Conservation (phyloP, 2,329 filamentous ascomycete species). For the Verticillium nubilum region DNA sequence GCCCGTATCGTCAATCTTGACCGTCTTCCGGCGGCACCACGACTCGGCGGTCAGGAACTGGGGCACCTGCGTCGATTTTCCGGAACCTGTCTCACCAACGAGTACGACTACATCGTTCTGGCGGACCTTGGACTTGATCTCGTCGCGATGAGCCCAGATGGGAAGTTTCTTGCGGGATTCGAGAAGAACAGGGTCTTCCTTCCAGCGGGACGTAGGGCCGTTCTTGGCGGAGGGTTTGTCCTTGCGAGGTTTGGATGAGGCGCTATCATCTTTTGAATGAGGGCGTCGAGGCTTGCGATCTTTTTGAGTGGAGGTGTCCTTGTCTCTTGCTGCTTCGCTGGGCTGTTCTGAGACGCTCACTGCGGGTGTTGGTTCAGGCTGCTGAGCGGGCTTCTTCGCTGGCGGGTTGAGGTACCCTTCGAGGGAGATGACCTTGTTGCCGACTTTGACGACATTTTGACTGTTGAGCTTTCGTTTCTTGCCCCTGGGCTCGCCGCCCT, state of each 20-base stretch:
- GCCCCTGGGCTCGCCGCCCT: slow-evolving; percentile 21
- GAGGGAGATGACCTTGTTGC: slow-evolving; percentile 42
- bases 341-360: not conserved
- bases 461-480: slow-evolving; percentile 31
- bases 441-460: slow-evolving; percentile 36
- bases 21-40: slow-evolving; percentile 66
- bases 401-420: slow-evolving; percentile 41
- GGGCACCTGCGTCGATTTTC: slow-evolving; percentile 94
- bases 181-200: slow-evolving; percentile 27
- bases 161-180: slow-evolving; percentile 63
- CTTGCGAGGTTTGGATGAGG: not conserved
- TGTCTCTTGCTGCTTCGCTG: not conserved
- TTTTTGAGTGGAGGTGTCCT: not conserved
- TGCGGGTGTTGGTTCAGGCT: not conserved
- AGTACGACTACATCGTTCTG: slow-evolving; percentile 73
- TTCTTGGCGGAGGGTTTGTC: not conserved
- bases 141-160: slow-evolving; percentile 69
- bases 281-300: not conserved
- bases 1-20: slow-evolving; percentile 33
- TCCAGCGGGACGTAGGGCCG: slow-evolving; percentile 5
- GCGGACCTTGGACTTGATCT: slow-evolving; percentile 61
- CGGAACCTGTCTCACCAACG: slow-evolving; percentile 90
- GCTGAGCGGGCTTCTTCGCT: slow-evolving; percentile 9
- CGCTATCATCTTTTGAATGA: not conserved
- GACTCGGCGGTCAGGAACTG: slow-evolving; percentile 76